These are phyloP conservation scores for Microdochium nivale DNA, from an alignment of 2,329 filamentous ascomycete species.

Conservation along the genomic window DNA sequence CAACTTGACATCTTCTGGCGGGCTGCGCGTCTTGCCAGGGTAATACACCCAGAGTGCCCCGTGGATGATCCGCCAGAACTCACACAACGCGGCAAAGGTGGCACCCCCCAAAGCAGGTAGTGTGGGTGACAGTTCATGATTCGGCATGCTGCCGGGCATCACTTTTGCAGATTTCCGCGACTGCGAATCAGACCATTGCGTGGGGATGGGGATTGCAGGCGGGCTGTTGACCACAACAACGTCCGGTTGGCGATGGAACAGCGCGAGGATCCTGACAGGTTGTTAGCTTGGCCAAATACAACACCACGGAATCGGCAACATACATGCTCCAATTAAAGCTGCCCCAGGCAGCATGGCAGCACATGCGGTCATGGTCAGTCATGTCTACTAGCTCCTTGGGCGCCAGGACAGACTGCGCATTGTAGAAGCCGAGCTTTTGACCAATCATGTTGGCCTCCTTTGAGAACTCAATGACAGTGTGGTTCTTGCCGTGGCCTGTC, in stretches of 20 bases:
- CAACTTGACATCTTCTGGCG: conserved; percentile 7
- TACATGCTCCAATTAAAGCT: conserved; percentile 29
- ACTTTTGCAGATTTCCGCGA: background rate
- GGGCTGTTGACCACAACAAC: conserved; percentile 11
- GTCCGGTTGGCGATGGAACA: conserved; percentile 24
- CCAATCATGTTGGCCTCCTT: conserved; percentile 19
- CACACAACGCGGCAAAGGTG: conserved; percentile 21
- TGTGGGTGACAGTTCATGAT: background rate
- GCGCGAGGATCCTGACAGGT: conserved; percentile 15
- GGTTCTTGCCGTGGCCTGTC: conserved; percentile 24
- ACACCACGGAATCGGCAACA: too few relatives aligned
- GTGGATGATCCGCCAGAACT: conserved; percentile 28
- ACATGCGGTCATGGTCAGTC: conserved; percentile 8
- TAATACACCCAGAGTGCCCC: conserved; percentile 19
- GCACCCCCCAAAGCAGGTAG: conserved; percentile 10
- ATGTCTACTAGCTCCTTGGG: conserved; percentile 1
- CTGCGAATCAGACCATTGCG: background rate
- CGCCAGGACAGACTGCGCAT: conserved; percentile 3
- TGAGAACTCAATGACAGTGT: conserved; percentile 21
- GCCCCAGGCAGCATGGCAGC: conserved; percentile 21
- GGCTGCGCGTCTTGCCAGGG: conserved; percentile 7
- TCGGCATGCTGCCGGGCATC: background rate
- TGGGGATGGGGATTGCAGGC: conserved; percentile 15
- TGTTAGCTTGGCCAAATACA: background rate
- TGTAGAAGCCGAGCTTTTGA: conserved; percentile 19